Base-by-base conservation (phyloP, 495 filamentous ascomycete genomes). In the Tuber brumale region DNA sequence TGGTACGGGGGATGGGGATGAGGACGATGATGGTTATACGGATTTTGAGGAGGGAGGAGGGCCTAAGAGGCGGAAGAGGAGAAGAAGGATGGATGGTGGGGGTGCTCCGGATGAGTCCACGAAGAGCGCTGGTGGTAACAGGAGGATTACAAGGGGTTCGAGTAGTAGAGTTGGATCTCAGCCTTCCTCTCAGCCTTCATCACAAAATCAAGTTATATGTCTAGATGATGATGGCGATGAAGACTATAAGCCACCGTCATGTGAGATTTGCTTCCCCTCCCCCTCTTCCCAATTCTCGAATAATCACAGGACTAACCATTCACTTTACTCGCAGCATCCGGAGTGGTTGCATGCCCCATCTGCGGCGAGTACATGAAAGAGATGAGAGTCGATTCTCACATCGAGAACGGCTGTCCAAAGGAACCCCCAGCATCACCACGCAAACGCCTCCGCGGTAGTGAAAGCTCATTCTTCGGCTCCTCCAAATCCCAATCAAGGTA, bases 321-420 rank as follows among this genome's bases (percentile, higher is more conserved):
- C 39, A 7, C 39, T 71, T 10, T 69, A 51, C 51, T 37, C 73
- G 70, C 81, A 88, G 90, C 91, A 72, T 91, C 95, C 77, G 94
- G 93, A 9, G 84, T 95, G 31, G 91, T 93, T 5, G 85, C 88
- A 23, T 99, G 95, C 84, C 95, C 95, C 0, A 90, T 94, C 9
- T 99, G 95, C 83, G 83, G 84, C 39, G 86, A 87, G 74, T 88
- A 88, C 45, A 95, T 98, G 90, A 97, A 94, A 83, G 86, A 88
- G 37, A 86, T 86, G 70, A 85, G 85, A n/a, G 91, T 98, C 1
- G 92, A 91, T 77, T 76, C 85, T 48, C 95, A 99, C 85, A 83
- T 98, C n/a, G 93, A 97, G 84, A 86, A 81, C 0, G 91, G 86
- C 82, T 57, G 81, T 83, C 6, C 81, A 83, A 80, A 84, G 42